Conservation (phyloP, 2,329 filamentous ascomycete genomes). For the Diaporthe longicolla region DNA sequence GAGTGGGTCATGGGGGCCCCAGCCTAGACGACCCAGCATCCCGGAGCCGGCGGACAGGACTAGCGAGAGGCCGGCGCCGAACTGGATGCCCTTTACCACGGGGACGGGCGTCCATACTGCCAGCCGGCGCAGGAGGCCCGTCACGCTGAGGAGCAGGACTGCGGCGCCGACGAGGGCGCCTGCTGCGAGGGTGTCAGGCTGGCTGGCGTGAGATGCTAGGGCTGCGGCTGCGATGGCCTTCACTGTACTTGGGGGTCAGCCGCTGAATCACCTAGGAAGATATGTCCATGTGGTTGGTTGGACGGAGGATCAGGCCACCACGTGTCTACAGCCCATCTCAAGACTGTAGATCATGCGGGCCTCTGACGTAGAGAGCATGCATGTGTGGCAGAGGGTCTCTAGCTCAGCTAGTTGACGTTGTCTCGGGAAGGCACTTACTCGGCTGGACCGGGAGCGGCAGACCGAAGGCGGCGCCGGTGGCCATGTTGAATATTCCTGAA, state of each 20-base stretch:
- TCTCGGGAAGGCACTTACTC: not conserved
- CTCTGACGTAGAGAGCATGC: too few species aligned
- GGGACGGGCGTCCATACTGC: constrained; percentile 84
- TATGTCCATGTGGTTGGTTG: not conserved
- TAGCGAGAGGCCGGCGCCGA: constrained; percentile 89
- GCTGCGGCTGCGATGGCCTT: constrained; percentile 92
- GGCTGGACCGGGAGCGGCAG: constrained; percentile 93
- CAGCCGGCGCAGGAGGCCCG: constrained; percentile 82
- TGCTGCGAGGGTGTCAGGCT: constrained; percentile 82
- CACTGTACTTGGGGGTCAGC: constrained; percentile 56
- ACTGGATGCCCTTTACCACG: constrained; percentile 94
- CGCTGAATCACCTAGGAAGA: not conserved
- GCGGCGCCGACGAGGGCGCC: constrained; percentile 83
- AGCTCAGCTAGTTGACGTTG: not conserved
- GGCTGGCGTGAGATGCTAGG: constrained; percentile 77
- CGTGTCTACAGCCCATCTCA: too few species aligned
- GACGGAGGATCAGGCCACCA: too few species aligned
- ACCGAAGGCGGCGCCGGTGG: constrained; percentile 86
- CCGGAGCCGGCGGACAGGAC: constrained; percentile 81
- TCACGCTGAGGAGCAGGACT: constrained; percentile 83
- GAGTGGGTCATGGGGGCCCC: constrained; percentile 72
- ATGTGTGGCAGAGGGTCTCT: too few species aligned
- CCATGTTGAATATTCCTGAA: constrained; percentile 87
- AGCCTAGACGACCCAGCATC: constrained; percentile 77
- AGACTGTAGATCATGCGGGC: too few species aligned